Evolutionary conservation across 2,329 filamentous ascomycete species (phyloP).

Genomic region (Dactylonectria estremocensis): DNA sequence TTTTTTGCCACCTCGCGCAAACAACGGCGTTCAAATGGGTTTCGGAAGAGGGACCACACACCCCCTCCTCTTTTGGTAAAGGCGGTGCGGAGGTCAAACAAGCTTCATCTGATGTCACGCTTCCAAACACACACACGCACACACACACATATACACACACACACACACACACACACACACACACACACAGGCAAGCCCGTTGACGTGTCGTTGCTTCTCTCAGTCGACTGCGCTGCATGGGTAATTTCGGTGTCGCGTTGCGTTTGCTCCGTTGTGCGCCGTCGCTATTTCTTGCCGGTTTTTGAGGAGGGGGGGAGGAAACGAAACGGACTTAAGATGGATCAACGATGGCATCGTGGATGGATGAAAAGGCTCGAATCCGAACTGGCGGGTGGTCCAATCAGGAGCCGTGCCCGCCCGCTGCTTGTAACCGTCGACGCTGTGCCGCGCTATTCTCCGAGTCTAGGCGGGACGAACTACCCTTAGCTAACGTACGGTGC

Average conservation of each 20-base stretch:
- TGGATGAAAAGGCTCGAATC: conserved; percentile 22
- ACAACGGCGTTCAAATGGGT: too few species aligned
- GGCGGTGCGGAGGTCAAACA: too few species aligned
- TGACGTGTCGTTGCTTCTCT: conserved; percentile 2
- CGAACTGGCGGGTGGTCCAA: conserved; percentile 35
- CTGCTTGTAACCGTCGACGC: conserved; percentile 19
- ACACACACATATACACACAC: background rate
- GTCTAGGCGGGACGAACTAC: background rate
- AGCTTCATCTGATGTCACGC: too few species aligned
- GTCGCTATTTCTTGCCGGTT: too few species aligned
- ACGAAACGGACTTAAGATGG: too few species aligned
- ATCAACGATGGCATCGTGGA: background rate
- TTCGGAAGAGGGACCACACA: too few species aligned
- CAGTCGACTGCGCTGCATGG: background rate
- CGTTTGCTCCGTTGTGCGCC: background rate
- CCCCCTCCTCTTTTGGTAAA: too few species aligned
- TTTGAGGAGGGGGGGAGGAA: too few species aligned
- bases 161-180: background rate
- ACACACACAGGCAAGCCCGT: background rate
- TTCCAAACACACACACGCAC: too few species aligned
- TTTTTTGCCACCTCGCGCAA: too few species aligned
- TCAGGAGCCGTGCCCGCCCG: conserved; percentile 29
- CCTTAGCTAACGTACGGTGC: too few species aligned
- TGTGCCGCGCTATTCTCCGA: background rate
- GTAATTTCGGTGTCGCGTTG: background rate